Conservation (phyloP, 352 stramenopile genomes). For the Elongisporangium prolatum region DNA sequence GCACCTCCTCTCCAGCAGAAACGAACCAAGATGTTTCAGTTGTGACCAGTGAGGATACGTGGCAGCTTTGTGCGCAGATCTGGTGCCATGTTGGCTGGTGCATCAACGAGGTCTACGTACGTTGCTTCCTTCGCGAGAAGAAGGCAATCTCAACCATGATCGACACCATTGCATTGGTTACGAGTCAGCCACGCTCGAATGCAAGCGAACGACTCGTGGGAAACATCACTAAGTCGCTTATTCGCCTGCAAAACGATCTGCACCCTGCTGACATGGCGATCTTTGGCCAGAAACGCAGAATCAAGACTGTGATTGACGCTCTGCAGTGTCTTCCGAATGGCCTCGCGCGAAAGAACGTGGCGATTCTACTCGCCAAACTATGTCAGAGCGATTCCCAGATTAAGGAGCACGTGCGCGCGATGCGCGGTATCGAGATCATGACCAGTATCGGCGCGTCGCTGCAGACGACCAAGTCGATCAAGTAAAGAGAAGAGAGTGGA, state of each 20-base stretch:
- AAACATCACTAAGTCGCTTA: conserved; percentile 68
- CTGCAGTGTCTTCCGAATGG: conserved; percentile 45
- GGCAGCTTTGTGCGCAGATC: conserved; percentile 62
- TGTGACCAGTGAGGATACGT: conserved; percentile 15
- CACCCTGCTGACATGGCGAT: conserved; percentile 8
- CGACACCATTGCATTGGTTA: conserved; percentile 32
- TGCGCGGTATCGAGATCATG: conserved; percentile 83
- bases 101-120: conserved; percentile 19
- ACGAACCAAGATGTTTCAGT: background rate
- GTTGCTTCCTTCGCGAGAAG: conserved; percentile 32
- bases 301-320: conserved; percentile 35
- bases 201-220: conserved; percentile 49
- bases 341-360: conserved; percentile 66
- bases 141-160: conserved; percentile 27
- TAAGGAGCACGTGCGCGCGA: conserved; percentile 46
- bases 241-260: conserved; percentile 30
- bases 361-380: conserved; percentile 68
- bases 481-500: background rate
- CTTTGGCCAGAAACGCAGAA: conserved; percentile 20
- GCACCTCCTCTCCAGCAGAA: background rate
- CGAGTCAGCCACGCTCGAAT: conserved; percentile 19
- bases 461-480: conserved; percentile 7
- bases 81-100: conserved; percentile 75
- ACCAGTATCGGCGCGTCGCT: conserved; percentile 54
- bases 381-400: conserved; percentile 41